Base-by-base conservation (phyloP, 2,329 filamentous ascomycete genomes). In the Elsinoe necatrix region DNA sequence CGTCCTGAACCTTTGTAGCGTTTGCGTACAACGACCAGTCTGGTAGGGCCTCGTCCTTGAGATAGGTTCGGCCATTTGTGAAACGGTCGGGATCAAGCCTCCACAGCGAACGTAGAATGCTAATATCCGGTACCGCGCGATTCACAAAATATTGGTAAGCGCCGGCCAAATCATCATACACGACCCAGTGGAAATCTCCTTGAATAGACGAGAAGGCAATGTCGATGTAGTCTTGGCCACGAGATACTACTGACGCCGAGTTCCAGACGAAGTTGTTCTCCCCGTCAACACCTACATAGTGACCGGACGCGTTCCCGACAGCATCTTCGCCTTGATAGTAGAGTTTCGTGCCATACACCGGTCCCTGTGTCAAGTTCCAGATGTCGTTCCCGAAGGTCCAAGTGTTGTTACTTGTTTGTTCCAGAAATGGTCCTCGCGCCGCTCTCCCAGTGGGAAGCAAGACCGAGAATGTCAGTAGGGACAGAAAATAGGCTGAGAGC, bases 71-170 rank as follows among this genome's bases (percentile, higher is more conserved):
- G 1, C 75, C 77, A 48, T 71, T 71, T 1, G 73, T 67, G 58
- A 80, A 80, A 7, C 55, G 0, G 72, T 74, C 0, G 63, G 64
- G 58, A 56, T 77, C 75, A 12, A 80, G 68, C 4, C 76, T 71
- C 70, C 73, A 77, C 1, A 80, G 68, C 0, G 75, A 77, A 18
- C 77, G 68, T 60, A 78, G 77, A 58, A 78, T 75, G 52, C 76
- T 75, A 11, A 80, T 69, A 0, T 67, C 68, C 1, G 77, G 75
- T 4, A 79, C 66, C 2, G 68, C 73, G 54, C 67, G 73, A 63
- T 80, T 79, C 56, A 79, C 74, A 48, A 79, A 77, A 65, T 80
- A 79, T 57, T 79, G 77, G 61, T 80, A 79, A 12, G 77, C 76
- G 16, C 77, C 77, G 2, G 72, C 67, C 1, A 78, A 71, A 14